These are phyloP conservation scores for Colletotrichum costaricense DNA, from an alignment of 2,329 filamentous ascomycete species.

Conservation along the genomic window DNA sequence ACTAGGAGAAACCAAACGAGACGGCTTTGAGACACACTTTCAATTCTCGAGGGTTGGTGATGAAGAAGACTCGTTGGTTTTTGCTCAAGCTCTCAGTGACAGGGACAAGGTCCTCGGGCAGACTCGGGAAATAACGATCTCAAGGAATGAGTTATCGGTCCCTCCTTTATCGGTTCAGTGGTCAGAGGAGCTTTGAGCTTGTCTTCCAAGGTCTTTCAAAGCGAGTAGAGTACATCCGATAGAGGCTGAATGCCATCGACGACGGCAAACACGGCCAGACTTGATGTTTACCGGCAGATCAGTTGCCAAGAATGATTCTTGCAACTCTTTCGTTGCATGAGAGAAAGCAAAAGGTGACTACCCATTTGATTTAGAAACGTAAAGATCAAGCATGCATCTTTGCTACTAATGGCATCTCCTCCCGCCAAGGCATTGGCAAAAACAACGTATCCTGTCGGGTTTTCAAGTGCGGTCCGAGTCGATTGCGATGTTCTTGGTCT, in stretches of 20 bases:
- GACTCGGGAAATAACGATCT: background rate
- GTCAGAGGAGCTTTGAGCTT: background rate
- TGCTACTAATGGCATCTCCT: background rate
- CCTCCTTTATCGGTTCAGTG: background rate
- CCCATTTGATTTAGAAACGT: too few relatives aligned
- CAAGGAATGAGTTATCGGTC: background rate
- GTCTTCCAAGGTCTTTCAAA: background rate
- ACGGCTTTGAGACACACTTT: constrained; percentile 55
- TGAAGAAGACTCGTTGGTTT: background rate
- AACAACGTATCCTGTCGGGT: background rate
- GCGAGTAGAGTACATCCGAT: background rate
- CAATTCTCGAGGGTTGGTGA: constrained; percentile 46
- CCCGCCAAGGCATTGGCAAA: background rate
- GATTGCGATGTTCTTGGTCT: background rate
- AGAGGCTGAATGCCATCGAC: background rate
- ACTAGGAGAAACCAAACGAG: constrained; percentile 50
- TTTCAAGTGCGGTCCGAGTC: constrained; percentile 16
- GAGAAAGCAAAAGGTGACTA: too few relatives aligned
- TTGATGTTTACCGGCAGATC: too few relatives aligned
- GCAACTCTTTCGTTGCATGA: too few relatives aligned
- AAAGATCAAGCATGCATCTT: too few relatives aligned
- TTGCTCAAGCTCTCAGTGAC: background rate
- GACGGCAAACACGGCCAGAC: too few relatives aligned
- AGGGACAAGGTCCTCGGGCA: background rate
- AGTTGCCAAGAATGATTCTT: too few relatives aligned